A percentile compares a stretch with the other conserved stretches of the same genome.
Conservation (phyloP, 768 basidiomycete genomes). For the Stropharia rugosoannulata region DNA sequence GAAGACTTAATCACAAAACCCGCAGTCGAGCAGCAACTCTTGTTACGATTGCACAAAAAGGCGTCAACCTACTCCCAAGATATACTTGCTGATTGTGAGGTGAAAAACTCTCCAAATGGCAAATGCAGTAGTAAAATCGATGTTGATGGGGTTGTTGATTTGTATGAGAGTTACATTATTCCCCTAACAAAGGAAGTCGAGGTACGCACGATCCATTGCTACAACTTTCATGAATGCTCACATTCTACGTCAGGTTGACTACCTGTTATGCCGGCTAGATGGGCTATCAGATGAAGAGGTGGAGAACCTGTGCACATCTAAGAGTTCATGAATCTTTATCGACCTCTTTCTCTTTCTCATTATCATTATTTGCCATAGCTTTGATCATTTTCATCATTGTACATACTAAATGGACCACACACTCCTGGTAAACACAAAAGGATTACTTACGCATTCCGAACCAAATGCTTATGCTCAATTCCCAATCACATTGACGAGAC, state of each 20-base stretch:
- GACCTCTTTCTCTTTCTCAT: background rate
- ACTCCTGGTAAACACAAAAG: background rate
- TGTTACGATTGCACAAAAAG: conserved; percentile 85
- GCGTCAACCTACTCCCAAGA: conserved; percentile 79
- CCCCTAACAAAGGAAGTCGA: conserved; percentile 98
- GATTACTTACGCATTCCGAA: background rate
- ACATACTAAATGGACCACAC: background rate
- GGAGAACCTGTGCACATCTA: conserved; percentile 46
- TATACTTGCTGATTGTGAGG: conserved; percentile 64
- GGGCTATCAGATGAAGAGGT: conserved; percentile 83
- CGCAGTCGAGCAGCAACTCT: conserved; percentile 85
- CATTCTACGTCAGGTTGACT: conserved; percentile 72
- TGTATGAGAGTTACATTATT: conserved; percentile 96
- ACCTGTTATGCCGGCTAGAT: conserved; percentile 87
- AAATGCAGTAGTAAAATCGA: conserved; percentile 70
- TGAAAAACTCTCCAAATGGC: conserved; percentile 35
- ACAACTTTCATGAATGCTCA: background rate
- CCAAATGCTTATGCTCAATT: background rate
- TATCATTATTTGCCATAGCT: conserved; percentile 1
- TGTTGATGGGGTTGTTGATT: conserved; percentile 86
- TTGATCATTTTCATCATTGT: conserved; percentile 1
- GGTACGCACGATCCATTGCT: conserved; percentile 48
- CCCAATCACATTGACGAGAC: no score
- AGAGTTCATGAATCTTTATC: conserved; percentile 7
- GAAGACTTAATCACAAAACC: conserved; percentile 95